Percentiles rank a stretch among this genome's conserved stretches.
These are phyloP conservation scores for Cornus controversa DNA, from an alignment of 148 eudicot species.

Conservation along the genomic window DNA sequence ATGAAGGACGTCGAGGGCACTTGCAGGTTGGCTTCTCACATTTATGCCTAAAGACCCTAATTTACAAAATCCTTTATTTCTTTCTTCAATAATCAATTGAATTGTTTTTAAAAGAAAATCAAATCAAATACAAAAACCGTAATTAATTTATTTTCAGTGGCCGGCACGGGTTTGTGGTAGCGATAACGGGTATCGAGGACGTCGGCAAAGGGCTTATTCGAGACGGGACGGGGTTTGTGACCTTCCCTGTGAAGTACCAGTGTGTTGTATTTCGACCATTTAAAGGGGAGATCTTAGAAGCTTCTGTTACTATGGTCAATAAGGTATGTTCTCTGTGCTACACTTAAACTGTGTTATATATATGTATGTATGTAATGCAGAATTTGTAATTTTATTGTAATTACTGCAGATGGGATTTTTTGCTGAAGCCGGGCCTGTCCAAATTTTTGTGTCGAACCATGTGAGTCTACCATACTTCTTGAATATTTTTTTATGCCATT, in stretches of 20 bases:
- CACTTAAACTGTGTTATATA: too few relatives aligned
- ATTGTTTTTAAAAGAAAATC: not conserved
- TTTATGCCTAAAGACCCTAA: too few relatives aligned
- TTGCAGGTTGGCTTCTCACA: conserved; percentile 69
- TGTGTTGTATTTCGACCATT: conserved; percentile 95
- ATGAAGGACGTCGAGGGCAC: conserved; percentile 96
- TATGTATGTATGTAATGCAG: not conserved
- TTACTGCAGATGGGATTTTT: conserved; percentile 92
- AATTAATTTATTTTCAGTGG: conserved; percentile 45
- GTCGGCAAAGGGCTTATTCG: conserved; percentile 91
- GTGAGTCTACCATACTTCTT: conserved; percentile 34
- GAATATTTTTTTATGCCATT: too few relatives aligned
- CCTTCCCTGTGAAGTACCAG: conserved; percentile 86
- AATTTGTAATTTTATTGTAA: not conserved
- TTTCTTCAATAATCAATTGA: not conserved
- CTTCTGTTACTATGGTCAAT: conserved; percentile 96
- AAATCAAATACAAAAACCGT: not conserved
- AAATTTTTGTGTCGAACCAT: conserved; percentile 90
- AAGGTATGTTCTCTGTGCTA: conserved; percentile 49
- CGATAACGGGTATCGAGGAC: conserved; percentile 78
- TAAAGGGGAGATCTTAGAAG: conserved; percentile 90
- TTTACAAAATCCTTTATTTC: not conserved
- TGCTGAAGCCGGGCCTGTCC: conserved; percentile 97
- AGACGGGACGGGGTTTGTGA: conserved; percentile 95
- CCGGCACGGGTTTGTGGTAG: conserved; percentile 89